Evolutionary conservation across 1,139 yeast species (phyloP).

Genomic region (Suhomyces taliae): DNA sequence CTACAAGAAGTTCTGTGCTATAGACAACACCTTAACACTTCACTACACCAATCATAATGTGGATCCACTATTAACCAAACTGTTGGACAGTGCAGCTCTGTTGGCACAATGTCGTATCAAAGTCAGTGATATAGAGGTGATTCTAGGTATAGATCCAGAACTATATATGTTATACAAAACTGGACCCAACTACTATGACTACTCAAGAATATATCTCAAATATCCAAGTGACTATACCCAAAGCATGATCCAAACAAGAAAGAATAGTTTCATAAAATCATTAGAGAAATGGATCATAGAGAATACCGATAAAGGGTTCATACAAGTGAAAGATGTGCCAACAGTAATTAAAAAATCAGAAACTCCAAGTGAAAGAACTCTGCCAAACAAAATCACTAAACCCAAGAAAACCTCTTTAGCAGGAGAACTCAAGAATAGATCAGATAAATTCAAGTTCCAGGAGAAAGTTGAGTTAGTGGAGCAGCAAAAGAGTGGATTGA

Average conservation of each 20-base stretch:
- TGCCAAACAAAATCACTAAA: conserved; percentile 24
- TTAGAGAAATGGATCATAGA: conserved; percentile 13
- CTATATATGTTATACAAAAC: conserved; percentile 17
- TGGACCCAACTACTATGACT: conserved; percentile 4
- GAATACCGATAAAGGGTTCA: conserved; percentile 2
- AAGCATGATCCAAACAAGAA: conserved; percentile 8
- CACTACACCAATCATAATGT: conserved; percentile 29
- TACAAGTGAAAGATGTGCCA: conserved; percentile 2
- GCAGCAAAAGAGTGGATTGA: conserved; percentile 29
- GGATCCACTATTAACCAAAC: conserved; percentile 21
- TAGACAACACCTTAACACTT: conserved; percentile 26
- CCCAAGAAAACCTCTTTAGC: conserved; percentile 14
- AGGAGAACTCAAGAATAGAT: conserved; percentile 27
- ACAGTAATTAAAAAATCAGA: conserved; percentile 4
- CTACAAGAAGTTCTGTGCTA: conserved; percentile 18
- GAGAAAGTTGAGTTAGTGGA: conserved; percentile 23
- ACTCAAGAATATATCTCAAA: conserved; percentile 9
- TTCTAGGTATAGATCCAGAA: conserved; percentile 17
- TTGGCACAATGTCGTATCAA: conserved; percentile 20
- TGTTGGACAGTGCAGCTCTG: conserved; percentile 22
- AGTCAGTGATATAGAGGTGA: conserved; percentile 16
- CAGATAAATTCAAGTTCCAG: conserved; percentile 33
- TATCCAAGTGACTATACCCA: conserved; percentile 11
- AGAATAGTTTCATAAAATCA: conserved; percentile 5
- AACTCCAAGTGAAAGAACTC: not conserved